Conservation (phyloP, 1,139 yeast species). For the Nakaseomyces delphensis region DNA sequence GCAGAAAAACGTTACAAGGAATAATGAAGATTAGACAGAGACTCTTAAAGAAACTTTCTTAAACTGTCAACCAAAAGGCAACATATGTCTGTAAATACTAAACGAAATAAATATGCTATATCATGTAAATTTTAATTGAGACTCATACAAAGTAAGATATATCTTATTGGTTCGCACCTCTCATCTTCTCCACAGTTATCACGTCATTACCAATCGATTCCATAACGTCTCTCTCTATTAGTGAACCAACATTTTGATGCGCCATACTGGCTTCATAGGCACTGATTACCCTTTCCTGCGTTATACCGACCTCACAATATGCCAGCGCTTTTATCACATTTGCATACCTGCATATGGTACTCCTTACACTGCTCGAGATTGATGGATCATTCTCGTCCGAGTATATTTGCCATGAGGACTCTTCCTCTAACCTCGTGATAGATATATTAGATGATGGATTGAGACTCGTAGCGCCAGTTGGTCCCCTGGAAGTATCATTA, state of each 20-base stretch:
- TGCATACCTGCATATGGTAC: conserved; percentile 73
- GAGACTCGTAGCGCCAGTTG: conserved; percentile 37
- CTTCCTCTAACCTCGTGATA: conserved; percentile 85
- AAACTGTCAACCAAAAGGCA: neutral
- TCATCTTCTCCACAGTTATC: conserved; percentile 62
- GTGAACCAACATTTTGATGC: conserved; percentile 60
- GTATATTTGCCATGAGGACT: conserved; percentile 91
- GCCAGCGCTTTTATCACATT: conserved; percentile 78
- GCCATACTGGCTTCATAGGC: conserved; percentile 89
- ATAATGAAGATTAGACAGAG: neutral
- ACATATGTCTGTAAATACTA: conserved; percentile 1
- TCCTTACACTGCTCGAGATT: conserved; percentile 52
- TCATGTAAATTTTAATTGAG: neutral
- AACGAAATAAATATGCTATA: neutral
- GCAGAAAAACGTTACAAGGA: neutral
- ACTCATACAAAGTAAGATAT: neutral
- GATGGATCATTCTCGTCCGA: conserved; percentile 73
- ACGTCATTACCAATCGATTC: conserved; percentile 66
- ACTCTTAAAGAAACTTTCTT: neutral
- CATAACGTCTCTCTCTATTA: conserved; percentile 70
- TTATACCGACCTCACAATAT: conserved; percentile 74
- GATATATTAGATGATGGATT: conserved; percentile 57
- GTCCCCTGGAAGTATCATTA: conserved; percentile 27
- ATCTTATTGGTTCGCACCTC: conserved; percentile 36
- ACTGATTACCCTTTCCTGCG: conserved; percentile 65